phyloP scores from a whole-genome alignment of 768 basidiomycete species.

The Krasilnikovozyma curviuscula region DNA sequence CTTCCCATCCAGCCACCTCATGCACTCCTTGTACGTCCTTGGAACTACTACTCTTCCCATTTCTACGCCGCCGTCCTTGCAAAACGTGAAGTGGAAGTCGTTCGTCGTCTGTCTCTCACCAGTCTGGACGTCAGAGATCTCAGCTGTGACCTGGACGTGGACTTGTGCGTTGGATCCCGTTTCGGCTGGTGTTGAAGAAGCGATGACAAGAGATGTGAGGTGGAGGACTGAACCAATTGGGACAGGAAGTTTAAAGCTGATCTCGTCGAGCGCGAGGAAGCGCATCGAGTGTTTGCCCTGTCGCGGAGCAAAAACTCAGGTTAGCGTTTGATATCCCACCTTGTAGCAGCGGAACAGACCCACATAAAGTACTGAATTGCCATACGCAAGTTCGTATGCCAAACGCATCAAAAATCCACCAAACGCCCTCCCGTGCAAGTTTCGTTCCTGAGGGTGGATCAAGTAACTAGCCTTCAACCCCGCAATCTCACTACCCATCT shows the following conservation, averaged over 20 bases:
- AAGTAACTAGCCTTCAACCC: constrained; percentile 49
- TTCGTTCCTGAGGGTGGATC: constrained; percentile 19
- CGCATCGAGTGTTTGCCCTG: constrained; percentile 32
- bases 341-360: background rate
- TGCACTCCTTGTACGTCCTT: constrained; percentile 39
- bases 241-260: constrained; percentile 59
- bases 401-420: constrained; percentile 41
- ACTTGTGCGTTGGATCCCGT: constrained; percentile 14
- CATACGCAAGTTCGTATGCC: constrained; percentile 42
- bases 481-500: constrained; percentile 34
- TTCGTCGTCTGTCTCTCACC: constrained; percentile 35
- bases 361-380: background rate
- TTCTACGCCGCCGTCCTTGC: background rate
- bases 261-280: constrained; percentile 60
- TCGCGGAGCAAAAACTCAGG: constrained; percentile 46
- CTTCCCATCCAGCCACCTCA: constrained; percentile 65
- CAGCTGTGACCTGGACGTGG: constrained; percentile 24
- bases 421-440: constrained; percentile 65
- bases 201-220: constrained; percentile 48
- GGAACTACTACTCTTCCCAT: background rate
- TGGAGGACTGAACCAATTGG: constrained; percentile 67
- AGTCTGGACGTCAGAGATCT: constrained; percentile 34
- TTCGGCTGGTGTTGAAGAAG: constrained; percentile 32
- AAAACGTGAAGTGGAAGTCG: constrained; percentile 11
- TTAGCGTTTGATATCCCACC: constrained; percentile 52